Conservation (phyloP, 139 green algal genomes). For the Chlamydomonas applanata region DNA sequence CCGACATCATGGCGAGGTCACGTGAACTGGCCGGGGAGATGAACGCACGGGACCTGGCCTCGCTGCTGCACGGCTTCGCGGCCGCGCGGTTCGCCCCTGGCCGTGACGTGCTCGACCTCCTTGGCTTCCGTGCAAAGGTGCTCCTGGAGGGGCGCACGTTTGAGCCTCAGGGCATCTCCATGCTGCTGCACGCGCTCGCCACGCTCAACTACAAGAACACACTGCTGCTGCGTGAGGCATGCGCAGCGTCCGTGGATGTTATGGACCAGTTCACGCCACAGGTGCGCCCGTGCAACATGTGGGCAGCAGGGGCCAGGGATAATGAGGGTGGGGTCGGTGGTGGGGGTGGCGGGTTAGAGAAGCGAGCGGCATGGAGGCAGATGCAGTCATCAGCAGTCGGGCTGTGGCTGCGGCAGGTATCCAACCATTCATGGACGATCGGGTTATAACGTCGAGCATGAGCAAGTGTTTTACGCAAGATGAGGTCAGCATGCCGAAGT, state of each 20-base stretch:
- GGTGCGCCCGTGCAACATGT: too few species aligned
- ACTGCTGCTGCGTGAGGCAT: slow-evolving; percentile 12
- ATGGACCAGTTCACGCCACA: slow-evolving; percentile 23
- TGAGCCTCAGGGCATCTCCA: slow-evolving; percentile 16
- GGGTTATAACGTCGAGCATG: too few species aligned
- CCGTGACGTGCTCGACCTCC: slow-evolving; percentile 4
- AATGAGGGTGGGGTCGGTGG: neutral
- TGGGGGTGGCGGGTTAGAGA: too few species aligned
- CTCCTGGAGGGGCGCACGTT: neutral
- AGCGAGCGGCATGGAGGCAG: too few species aligned
- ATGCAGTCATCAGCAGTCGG: too few species aligned
- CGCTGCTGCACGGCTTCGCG: slow-evolving; percentile 16
- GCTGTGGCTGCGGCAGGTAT: too few species aligned
- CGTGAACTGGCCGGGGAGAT: neutral
- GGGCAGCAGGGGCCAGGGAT: too few species aligned
- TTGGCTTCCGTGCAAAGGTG: slow-evolving; percentile 18
- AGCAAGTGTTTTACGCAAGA: neutral
- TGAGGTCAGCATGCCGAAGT: neutral
- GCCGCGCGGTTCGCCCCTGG: neutral
- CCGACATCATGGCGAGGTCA: neutral
- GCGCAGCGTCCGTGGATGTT: neutral
- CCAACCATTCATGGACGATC: too few species aligned
- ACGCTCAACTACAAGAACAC: slow-evolving; percentile 29
- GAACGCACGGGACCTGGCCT: slow-evolving; percentile 21
- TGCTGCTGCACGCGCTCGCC: slow-evolving; percentile 18